Evolutionary conservation across 805 yeast species (phyloP).

Genomic region (Saccharomycopsis fibuligera): DNA sequence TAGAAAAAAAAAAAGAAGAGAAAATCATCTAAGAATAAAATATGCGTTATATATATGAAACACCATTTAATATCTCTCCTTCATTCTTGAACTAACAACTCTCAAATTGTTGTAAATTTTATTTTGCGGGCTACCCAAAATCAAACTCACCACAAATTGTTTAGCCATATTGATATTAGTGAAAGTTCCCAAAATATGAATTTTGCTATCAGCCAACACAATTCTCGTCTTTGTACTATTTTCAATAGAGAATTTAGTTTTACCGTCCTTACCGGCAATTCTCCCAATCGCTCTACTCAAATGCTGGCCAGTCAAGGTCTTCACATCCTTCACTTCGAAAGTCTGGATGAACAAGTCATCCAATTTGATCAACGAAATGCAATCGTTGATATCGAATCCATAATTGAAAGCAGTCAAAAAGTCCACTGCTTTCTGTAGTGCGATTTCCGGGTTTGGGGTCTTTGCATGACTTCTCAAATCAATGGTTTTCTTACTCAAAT

Average conservation of each 20-base stretch:
- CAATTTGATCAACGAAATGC: constrained; percentile 86
- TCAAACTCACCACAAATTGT: constrained; percentile 89
- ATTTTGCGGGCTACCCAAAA: constrained; percentile 97
- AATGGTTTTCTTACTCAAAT: constrained; percentile 77
- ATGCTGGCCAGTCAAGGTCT: constrained; percentile 93
- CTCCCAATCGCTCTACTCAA: constrained; percentile 98
- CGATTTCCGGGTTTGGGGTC: constrained; percentile 83
- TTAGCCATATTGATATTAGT: constrained; percentile 98
- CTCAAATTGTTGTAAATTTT: constrained; percentile 96
- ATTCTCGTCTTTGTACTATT: constrained; percentile 98
- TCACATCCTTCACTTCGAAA: constrained; percentile 94
- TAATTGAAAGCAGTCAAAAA: constrained; percentile 91
- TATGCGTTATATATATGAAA: background rate
- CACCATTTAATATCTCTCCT: constrained; percentile 71
- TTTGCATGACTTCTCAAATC: constrained; percentile 77
- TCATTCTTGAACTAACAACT: constrained; percentile 93
- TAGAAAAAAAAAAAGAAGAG: no score
- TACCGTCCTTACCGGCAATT: constrained; percentile 99
- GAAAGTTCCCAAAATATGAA: constrained; percentile 95
- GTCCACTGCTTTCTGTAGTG: constrained; percentile 96
- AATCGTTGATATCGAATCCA: constrained; percentile 96
- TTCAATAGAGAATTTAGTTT: constrained; percentile 96
- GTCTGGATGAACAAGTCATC: constrained; percentile 97
- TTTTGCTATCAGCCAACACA: constrained; percentile 93
- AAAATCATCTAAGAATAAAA: no score